These are phyloP conservation scores for Cadophora gregata DNA, from an alignment of 2,329 filamentous ascomycete species.

Conservation along the genomic window DNA sequence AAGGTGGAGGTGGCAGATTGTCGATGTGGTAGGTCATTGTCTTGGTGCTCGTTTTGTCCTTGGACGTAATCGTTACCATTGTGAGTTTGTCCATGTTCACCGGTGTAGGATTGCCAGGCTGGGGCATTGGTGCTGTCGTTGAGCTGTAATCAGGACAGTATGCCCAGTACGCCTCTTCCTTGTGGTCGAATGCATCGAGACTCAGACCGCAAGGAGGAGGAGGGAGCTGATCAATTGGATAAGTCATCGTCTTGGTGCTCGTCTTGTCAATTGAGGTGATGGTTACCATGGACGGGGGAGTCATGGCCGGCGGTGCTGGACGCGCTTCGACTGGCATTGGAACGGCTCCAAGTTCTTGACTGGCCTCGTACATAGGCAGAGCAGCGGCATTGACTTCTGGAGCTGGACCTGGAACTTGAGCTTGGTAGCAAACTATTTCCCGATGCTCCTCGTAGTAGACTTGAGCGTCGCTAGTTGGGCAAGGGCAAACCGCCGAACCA, in stretches of 20 bases:
- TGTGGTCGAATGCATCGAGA: not conserved
- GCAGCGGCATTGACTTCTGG: not conserved
- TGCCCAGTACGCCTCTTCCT: not conserved
- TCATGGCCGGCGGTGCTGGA: not conserved
- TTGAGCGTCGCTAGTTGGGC: not conserved
- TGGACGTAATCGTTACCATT: not conserved
- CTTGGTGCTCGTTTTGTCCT: not conserved
- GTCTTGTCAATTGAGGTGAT: not conserved
- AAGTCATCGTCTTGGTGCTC: not conserved
- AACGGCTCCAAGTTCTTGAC: not conserved
- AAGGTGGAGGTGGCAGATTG: not conserved
- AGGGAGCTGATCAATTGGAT: not conserved
- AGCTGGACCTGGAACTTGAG: not conserved
- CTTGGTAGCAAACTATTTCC: not conserved
- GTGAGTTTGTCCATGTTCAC: not conserved
- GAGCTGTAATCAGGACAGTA: not conserved
- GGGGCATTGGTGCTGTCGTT: not conserved
- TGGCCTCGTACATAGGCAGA: not conserved
- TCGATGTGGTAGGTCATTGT: not conserved
- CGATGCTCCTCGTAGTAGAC: not conserved
- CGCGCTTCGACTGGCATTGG: not conserved
- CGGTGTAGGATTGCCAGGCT: not conserved
- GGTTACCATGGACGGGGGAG: not conserved
- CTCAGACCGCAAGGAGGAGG: not conserved
- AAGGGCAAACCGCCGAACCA: not conserved